A percentile compares a stretch with the other conserved stretches of the same genome.
Conservation (phyloP, 306 rosid species). For the Cyclanthera cordifolia region DNA sequence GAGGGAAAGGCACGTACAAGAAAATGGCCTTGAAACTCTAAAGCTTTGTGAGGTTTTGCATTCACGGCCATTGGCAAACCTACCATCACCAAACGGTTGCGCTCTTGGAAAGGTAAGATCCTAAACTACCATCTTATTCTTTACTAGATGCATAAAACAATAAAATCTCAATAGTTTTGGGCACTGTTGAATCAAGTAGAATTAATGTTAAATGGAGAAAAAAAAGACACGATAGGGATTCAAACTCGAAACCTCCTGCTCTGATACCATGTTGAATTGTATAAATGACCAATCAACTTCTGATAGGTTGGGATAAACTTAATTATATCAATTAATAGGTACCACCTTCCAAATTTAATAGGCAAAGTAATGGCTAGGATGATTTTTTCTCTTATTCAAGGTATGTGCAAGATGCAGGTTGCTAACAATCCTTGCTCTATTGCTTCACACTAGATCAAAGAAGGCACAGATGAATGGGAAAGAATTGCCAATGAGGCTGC, state of each 20-base stretch:
- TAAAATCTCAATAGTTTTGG: neutral
- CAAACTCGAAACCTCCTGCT: too few relatives aligned
- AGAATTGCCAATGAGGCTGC: slow-evolving; percentile 78
- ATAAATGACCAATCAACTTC: too few relatives aligned
- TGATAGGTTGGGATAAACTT: too few relatives aligned
- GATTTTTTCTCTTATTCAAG: neutral
- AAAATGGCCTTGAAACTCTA: slow-evolving; percentile 44
- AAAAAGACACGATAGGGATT: too few relatives aligned
- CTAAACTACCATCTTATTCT: neutral
- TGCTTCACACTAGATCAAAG: slow-evolving; percentile 36
- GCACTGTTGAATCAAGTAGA: too few relatives aligned
- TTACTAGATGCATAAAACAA: neutral
- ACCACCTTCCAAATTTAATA: too few relatives aligned
- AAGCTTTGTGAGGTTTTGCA: slow-evolving; percentile 82
- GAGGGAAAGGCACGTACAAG: slow-evolving; percentile 54
- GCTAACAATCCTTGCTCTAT: neutral
- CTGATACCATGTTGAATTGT: too few relatives aligned
- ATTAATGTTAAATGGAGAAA: too few relatives aligned
- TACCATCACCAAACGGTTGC: slow-evolving; percentile 56
- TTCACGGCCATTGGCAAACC: slow-evolving; percentile 74
- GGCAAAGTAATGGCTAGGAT: neutral
- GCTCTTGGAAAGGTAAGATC: slow-evolving; percentile 60
- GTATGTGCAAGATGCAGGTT: neutral
- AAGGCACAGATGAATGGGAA: slow-evolving; percentile 60
- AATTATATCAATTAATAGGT: too few relatives aligned